Base-by-base conservation (phyloP, 2,329 filamentous ascomycete species). In the Colletotrichum sp. region DNA sequence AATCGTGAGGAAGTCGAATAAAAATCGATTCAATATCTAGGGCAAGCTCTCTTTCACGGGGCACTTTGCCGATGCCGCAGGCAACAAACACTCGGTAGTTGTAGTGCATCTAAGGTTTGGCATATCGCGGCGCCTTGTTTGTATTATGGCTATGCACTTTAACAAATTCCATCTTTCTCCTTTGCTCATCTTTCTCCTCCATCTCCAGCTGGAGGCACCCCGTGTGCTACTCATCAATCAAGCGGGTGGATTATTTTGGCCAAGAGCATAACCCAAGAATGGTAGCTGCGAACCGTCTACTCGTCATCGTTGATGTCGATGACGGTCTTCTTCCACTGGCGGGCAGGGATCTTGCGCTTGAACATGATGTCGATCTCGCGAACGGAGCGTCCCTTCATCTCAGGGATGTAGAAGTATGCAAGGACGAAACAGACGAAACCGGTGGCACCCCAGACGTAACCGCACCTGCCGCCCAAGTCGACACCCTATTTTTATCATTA, bases 281-380 rank as follows among this genome's bases (percentile, higher is more conserved):
- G 18, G 7, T 34, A 66, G 9, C 18, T 13, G 36, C 48, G 36
- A 32, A 67, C 28, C 69, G 75, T 81, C 76, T 93, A 94, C 87
- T 93, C 89, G 82, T 94, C 91, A 80, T 92, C 92, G 26, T 89
- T 82, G 71, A 92, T 83, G 80, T 92, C 89, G 81, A 94, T 79
- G 3, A 84, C 84, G 0, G 90, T 92, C 82, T 89, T 82, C 83
- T 87, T 90, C 88, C 87, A 90, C 80, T 91, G 80, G 81, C 91
- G 88, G 79, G 91, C 91, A 0, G 82, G 86, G 34, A 92, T 82
- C 69, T 83, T 82, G 79, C 91, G 89, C 71, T 85, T 86, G 86
- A 91, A 92, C 81, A 92, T 69, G 78, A 92, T 91, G 81, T 92
- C 91, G 79, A 92, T 91, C 85, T 93, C 91, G 77, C 91, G 90